Evolutionary conservation across 2,329 filamentous ascomycete species (phyloP).

Genomic region (Cladophialophora immunda): DNA sequence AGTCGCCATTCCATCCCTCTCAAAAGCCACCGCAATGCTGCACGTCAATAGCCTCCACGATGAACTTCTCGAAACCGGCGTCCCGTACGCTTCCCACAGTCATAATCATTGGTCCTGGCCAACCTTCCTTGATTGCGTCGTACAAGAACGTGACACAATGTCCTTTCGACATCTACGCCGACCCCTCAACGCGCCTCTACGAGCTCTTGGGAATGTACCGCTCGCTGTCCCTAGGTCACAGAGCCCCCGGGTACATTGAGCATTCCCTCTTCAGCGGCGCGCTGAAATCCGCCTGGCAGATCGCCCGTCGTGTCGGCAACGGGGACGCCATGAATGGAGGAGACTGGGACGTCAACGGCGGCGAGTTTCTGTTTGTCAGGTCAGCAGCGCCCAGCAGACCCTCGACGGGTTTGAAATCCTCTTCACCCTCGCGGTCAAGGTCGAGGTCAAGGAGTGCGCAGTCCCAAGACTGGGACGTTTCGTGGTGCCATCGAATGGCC

Average conservation of each 20-base stretch:
- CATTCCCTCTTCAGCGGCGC: constrained; percentile 58
- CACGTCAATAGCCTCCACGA: constrained; percentile 36
- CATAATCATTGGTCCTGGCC: constrained; percentile 76
- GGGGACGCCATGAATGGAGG: constrained; percentile 71
- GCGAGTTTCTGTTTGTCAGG: constrained; percentile 78
- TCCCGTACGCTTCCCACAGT: constrained; percentile 58
- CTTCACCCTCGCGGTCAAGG: constrained; percentile 33
- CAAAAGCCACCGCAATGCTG: constrained; percentile 61
- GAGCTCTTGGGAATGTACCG: constrained; percentile 72
- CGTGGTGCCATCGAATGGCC: constrained; percentile 84
- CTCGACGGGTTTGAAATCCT: constrained; percentile 25
- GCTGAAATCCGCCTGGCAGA: constrained; percentile 64
- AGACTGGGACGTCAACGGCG: constrained; percentile 74
- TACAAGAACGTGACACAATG: constrained; percentile 71
- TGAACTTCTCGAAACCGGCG: constrained; percentile 30
- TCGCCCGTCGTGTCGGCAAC: constrained; percentile 64
- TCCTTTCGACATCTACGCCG: constrained; percentile 78
- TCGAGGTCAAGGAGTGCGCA: constrained; percentile 29
- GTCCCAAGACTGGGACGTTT: constrained; percentile 64
- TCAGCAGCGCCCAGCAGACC: constrained; percentile 19
- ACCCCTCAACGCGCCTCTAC: constrained; percentile 74
- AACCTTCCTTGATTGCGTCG: constrained; percentile 71
- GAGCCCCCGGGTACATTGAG: constrained; percentile 71
- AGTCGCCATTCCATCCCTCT: constrained; percentile 34
- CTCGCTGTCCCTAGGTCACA: constrained; percentile 66